Conservation (phyloP, 257 asterid genomes). For the Solanum gracilifrons region DNA sequence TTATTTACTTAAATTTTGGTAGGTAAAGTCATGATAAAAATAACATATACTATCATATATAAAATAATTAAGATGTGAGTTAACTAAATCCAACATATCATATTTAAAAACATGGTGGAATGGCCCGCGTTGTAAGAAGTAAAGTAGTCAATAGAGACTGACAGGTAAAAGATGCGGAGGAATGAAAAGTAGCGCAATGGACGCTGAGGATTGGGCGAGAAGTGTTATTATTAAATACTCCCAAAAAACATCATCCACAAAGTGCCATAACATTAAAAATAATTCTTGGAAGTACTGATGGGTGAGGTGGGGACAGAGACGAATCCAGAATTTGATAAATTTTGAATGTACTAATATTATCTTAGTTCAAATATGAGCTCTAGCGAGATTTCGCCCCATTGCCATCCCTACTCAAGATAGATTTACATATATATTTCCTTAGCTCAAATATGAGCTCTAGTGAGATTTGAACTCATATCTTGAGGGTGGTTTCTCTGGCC, state of each 20-base stretch:
- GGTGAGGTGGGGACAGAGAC: neutral
- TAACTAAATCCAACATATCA: rapidly evolving
- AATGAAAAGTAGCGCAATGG: neutral
- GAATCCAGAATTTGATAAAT: too few relatives aligned
- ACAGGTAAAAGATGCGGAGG: neutral
- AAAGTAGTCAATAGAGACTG: neutral
- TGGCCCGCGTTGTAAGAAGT: neutral
- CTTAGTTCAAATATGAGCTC: too few relatives aligned
- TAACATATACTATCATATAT: neutral
- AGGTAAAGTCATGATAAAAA: neutral
- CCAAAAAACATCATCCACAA: neutral
- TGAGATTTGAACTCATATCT: too few relatives aligned
- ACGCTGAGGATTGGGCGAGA: neutral
- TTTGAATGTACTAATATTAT: rapidly evolving
- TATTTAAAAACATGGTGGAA: neutral
- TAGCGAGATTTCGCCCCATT: too few relatives aligned
- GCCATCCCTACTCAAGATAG: too few relatives aligned
- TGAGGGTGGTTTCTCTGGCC: too few relatives aligned
- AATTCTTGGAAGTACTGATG: neutral
- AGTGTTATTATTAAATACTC: neutral
- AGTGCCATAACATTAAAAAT: neutral
- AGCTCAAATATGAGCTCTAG: too few relatives aligned
- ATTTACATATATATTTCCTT: too few relatives aligned
- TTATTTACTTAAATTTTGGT: neutral
- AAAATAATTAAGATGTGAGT: neutral